Base-by-base conservation (phyloP, 306 rosid genomes). In the Vicia villosa region DNA sequence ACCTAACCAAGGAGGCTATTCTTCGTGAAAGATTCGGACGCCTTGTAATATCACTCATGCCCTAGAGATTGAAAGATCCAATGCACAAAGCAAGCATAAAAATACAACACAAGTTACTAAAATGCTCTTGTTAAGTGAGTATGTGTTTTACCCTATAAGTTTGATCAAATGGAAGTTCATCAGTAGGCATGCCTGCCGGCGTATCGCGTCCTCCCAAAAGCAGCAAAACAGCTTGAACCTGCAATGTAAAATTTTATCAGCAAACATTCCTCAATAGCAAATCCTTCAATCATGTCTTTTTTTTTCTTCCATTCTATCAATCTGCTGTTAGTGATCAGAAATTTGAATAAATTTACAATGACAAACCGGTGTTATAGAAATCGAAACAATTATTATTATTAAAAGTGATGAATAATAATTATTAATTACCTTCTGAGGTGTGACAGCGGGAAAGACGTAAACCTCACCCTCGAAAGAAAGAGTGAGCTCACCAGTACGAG, bases 391-490 rank as follows among this genome's bases (percentile, higher is more conserved):
- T 19, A 20, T 10, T 38, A 12, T 1, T 1, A 14, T 32, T 15
- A 10, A 10, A 17, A 37, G 49, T 38, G 5, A 52, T 32, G 43
- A 26, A 49, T 26, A 51, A 16, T 26, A 45, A 46, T 40, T 69
- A 93, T 97, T 26, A 45, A 46, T 40, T 69, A 93, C 98, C 96
- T 90, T 90, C 73, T 90, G 90, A 26, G 88, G 94, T 14, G 97
- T 86, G 62, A 90, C 98, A 26, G 90, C 85, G 5, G 96, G 96
- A 69, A 94, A 94, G 47, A 94, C 98, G 45, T 86, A 94, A 78
- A 94, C 98, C 85, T 94, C 94, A 14, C 98, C 98, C 68, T 94
- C 97, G 12, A 90, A 94, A 68, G 98, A 94, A 59, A 94, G 98
- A 65, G 98, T 88, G 76, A 94, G 97, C 74, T 90, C 98, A 73